A percentile compares a stretch with the other conserved stretches of the same genome.
Conservation (phyloP, 169 alveolate genomes). For the Cryptosporidium sp. region DNA sequence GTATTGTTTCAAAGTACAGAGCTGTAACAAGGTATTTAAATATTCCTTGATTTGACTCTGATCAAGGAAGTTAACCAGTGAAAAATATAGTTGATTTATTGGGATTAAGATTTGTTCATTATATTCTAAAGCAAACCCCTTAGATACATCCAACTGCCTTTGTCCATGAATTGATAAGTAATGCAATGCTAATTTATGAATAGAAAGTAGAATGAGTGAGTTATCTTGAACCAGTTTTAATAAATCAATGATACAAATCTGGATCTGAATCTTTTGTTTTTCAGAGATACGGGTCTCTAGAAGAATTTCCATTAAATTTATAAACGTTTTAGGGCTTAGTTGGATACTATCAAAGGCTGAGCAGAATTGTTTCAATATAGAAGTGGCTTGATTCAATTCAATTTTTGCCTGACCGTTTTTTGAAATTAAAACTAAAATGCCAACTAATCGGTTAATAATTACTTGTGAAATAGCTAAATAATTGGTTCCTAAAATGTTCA, state of each 20-base stretch:
- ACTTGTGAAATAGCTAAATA: conserved; percentile 14
- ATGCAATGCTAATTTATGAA: conserved; percentile 14
- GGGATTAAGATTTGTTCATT: neutral
- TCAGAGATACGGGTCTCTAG: neutral
- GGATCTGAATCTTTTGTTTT: conserved; percentile 28
- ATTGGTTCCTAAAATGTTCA: conserved; percentile 46
- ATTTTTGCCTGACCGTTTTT: neutral
- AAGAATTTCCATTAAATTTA: conserved; percentile 6
- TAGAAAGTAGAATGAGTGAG: neutral
- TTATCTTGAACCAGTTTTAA: conserved; percentile 7
- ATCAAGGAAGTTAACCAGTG: neutral
- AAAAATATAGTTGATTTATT: conserved; percentile 4
- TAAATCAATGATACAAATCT: conserved; percentile 14
- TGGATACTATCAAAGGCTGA: conserved; percentile 1
- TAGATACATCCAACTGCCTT: conserved; percentile 15
- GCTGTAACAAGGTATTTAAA: neutral
- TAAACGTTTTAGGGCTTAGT: conserved; percentile 19
- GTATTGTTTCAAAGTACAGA: conserved; percentile 25
- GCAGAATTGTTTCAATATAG: conserved; percentile 27
- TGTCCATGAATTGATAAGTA: neutral
- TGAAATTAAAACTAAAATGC: neutral
- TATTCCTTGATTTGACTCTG: conserved; percentile 33
- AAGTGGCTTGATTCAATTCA: conserved; percentile 11
- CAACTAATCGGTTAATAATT: conserved; percentile 21
- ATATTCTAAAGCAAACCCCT: conserved; percentile 13